Percentiles rank a stretch among this genome's conserved stretches.
Conservation (phyloP, 176 grass and related monocot species). For the Lolium rigidum region DNA sequence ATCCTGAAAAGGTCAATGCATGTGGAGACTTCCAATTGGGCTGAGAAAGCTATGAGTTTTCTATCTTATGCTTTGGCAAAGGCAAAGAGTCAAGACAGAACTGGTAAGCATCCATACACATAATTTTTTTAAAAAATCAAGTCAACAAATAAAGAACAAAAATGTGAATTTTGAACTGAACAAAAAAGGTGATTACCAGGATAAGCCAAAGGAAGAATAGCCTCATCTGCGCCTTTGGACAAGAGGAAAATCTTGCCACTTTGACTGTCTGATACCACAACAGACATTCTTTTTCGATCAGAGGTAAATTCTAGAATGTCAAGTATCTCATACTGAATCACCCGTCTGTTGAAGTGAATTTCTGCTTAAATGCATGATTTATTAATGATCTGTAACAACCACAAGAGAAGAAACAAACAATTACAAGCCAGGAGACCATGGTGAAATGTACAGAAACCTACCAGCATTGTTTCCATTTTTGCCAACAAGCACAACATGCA, state of each 20-base stretch:
- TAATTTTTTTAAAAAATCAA: conserved; percentile 4
- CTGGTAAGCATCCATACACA: background rate
- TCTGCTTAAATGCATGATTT: conserved; percentile 56
- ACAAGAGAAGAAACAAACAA: conserved; percentile 18
- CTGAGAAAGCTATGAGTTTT: background rate
- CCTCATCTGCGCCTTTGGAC: conserved; percentile 94
- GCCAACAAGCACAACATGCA: conserved; percentile 87
- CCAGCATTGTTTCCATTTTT: conserved; percentile 83
- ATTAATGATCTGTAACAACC: conserved; percentile 32
- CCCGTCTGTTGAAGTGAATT: conserved; percentile 72
- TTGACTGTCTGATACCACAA: conserved; percentile 76
- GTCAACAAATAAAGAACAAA: conserved; percentile 4
- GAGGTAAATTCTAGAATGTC: conserved; percentile 97
- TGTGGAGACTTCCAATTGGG: background rate
- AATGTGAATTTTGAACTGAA: background rate
- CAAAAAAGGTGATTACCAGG: conserved; percentile 61
- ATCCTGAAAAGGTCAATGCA: conserved; percentile 28
- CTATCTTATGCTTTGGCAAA: conserved; percentile 10
- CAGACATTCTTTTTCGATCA: conserved; percentile 97
- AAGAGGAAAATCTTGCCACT: conserved; percentile 87
- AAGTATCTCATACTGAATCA: conserved; percentile 80
- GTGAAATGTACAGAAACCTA: conserved; percentile 39
- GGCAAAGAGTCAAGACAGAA: conserved; percentile 23
- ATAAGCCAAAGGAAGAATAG: conserved; percentile 79
- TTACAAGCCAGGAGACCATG: conserved; percentile 30